A percentile compares a stretch with the other conserved stretches of the same genome.
These are phyloP conservation scores for Astrocystis sublimbata DNA, from an alignment of 495 filamentous ascomycete species.

Conservation along the genomic window DNA sequence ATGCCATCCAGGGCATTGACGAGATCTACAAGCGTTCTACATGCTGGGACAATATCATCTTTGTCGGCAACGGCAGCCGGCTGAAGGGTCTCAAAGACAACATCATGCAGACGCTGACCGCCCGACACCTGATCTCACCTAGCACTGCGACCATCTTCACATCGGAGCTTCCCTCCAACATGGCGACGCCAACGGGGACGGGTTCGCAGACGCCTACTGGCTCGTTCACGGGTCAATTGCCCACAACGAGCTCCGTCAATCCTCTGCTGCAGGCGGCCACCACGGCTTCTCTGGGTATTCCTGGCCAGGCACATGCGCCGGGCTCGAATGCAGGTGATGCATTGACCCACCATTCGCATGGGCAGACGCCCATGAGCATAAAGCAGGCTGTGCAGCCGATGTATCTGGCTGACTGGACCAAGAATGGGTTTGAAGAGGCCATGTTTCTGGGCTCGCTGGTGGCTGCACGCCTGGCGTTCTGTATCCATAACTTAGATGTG, in stretches of 20 bases:
- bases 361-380: constrained; percentile 86
- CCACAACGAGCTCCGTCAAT: constrained; percentile 66
- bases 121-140: constrained; percentile 86
- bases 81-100: constrained; percentile 87
- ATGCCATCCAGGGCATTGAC: constrained; percentile 72
- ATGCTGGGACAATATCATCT: constrained; percentile 85
- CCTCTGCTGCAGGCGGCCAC: constrained; percentile 92
- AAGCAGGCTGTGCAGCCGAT: constrained; percentile 76
- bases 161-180: constrained; percentile 87
- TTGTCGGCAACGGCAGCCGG: constrained; percentile 85
- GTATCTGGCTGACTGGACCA: constrained; percentile 94
- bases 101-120: constrained; percentile 71
- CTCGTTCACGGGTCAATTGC: constrained; percentile 58
- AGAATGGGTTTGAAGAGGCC: constrained; percentile 75
- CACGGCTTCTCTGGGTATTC: constrained; percentile 60
- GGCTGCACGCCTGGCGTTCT: constrained; percentile 71
- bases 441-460: constrained; percentile 80
- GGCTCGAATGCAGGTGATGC: constrained; percentile 41
- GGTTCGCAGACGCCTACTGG: constrained; percentile 83
- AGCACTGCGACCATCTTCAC: constrained; percentile 93
- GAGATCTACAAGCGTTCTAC: constrained; percentile 77
- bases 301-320: constrained; percentile 42
- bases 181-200: constrained; percentile 85
- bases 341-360: constrained; percentile 66
- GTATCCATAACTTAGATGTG: constrained; percentile 49